Conservation (phyloP, 192 early-diverging fungal genomes). For the Coemansia sp. region DNA sequence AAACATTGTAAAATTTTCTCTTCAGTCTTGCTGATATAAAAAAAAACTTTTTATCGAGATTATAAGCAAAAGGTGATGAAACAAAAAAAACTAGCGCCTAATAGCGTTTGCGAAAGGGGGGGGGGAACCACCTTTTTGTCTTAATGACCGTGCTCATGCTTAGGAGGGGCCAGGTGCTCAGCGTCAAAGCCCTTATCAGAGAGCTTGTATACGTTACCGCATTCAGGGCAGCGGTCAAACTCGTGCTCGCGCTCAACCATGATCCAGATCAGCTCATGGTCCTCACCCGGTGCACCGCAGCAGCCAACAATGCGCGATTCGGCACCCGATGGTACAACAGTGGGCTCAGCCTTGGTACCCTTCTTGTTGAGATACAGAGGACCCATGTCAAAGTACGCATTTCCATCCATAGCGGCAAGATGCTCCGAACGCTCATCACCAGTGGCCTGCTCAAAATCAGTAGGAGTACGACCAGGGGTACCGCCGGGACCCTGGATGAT, state of each 20-base stretch:
- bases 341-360: constrained; percentile 82
- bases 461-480: constrained; percentile 68
- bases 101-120: too few species aligned
- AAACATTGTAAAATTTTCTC: too few species aligned
- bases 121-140: neutral
- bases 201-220: constrained; percentile 79
- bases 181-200: constrained; percentile 50
- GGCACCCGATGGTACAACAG: constrained; percentile 81
- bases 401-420: constrained; percentile 79
- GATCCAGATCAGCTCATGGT: constrained; percentile 91
- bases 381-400: constrained; percentile 85
- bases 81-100: neutral
- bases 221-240: constrained; percentile 93
- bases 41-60: neutral
- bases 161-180: constrained; percentile 16
- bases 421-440: constrained; percentile 91
- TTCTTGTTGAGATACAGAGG: constrained; percentile 71
- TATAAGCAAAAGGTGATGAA: neutral
- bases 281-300: constrained; percentile 90
- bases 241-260: constrained; percentile 73
- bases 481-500: constrained; percentile 64
- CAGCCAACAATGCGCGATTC: constrained; percentile 87
- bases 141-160: constrained; percentile 9
- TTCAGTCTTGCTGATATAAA: neutral
- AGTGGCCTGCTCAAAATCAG: constrained; percentile 86